A percentile compares a stretch with the other conserved stretches of the same genome.
These are phyloP conservation scores for Lactifluus echinatus DNA, from an alignment of 768 basidiomycete genomes.

Conservation along the genomic window DNA sequence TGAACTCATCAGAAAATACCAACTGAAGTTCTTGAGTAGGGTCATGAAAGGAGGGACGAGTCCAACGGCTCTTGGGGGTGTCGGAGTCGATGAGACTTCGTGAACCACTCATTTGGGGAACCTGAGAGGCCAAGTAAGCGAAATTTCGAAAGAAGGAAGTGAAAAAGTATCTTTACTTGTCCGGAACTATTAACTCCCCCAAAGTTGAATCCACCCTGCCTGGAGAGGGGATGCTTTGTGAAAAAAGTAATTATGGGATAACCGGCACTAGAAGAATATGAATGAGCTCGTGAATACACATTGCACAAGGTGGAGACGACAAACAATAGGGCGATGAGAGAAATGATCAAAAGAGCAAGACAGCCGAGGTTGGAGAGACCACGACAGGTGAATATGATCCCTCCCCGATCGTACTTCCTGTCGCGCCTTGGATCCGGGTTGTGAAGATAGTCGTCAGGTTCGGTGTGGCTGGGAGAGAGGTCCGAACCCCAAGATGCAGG, in stretches of 20 bases:
- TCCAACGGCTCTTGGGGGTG: conserved; percentile 49
- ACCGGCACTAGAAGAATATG: conserved; percentile 25
- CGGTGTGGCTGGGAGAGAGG: conserved; percentile 16
- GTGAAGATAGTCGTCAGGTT: conserved; percentile 28
- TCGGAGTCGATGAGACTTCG: conserved; percentile 50
- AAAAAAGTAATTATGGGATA: conserved; percentile 31
- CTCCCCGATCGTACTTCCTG: conserved; percentile 28
- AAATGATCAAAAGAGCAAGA: conserved; percentile 18
- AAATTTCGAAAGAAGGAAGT: neutral
- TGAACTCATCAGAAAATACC: conserved; percentile 88
- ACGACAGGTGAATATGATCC: conserved; percentile 32
- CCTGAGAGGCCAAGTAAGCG: conserved; percentile 29
- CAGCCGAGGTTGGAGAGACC: conserved; percentile 37
- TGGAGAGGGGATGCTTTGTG: conserved; percentile 20
- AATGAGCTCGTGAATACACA: neutral
- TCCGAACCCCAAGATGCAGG: conserved; percentile 27
- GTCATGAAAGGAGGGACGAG: conserved; percentile 47
- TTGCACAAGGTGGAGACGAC: neutral
- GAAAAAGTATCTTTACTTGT: conserved; percentile 28
- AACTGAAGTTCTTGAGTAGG: conserved; percentile 55
- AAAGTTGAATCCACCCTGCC: conserved; percentile 35
- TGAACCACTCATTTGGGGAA: conserved; percentile 40
- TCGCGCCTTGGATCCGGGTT: conserved; percentile 28
- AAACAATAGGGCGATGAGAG: conserved; percentile 16
- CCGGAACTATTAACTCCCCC: conserved; percentile 42